phyloP scores from a whole-genome alignment of 2,329 filamentous ascomycete genomes.

The Pyrenochaeta sp. region DNA sequence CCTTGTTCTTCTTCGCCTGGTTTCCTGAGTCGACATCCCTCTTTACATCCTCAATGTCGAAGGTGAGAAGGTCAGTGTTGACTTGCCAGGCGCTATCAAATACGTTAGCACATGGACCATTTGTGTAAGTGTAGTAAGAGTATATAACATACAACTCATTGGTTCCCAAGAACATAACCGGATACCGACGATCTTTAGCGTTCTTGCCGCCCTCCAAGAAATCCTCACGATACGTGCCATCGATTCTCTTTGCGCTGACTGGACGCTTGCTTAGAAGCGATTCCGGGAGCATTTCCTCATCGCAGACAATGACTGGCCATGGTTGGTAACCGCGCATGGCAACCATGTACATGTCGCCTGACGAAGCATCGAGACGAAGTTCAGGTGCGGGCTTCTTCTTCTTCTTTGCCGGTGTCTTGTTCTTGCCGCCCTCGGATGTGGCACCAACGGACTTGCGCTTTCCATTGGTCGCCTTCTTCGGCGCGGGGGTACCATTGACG shows the following conservation, averaged over 20 bases:
- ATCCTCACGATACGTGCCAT: conserved; percentile 87
- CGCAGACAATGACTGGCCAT: conserved; percentile 93
- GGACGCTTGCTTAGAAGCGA: conserved; percentile 79
- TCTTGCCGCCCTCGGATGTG: conserved; percentile 72
- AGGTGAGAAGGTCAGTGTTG: conserved; percentile 80
- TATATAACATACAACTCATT: conserved; percentile 90
- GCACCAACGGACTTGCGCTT: conserved; percentile 77
- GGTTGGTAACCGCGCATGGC: conserved; percentile 93
- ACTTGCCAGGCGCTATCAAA: conserved; percentile 81
- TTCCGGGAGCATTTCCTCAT: conserved; percentile 90
- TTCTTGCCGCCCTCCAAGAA: conserved; percentile 89
- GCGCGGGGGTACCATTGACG: conserved; percentile 60
- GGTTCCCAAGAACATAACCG: conserved; percentile 92
- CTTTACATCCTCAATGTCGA: conserved; percentile 76
- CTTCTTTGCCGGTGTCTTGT: conserved; percentile 75
- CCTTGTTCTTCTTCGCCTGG: conserved; percentile 86
- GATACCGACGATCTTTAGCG: conserved; percentile 82
- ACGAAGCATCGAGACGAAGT: conserved; percentile 75
- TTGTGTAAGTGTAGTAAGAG: too few relatives aligned
- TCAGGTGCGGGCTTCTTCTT: conserved; percentile 82
- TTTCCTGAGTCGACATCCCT: conserved; percentile 73
- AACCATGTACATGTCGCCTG: conserved; percentile 90
- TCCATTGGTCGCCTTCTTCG: conserved; percentile 37
- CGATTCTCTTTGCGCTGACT: conserved; percentile 79
- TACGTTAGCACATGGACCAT: conserved; percentile 11